Base-by-base conservation (phyloP, 1,284 basidiomycete species). In the Lentinula novae-zelandiae region DNA sequence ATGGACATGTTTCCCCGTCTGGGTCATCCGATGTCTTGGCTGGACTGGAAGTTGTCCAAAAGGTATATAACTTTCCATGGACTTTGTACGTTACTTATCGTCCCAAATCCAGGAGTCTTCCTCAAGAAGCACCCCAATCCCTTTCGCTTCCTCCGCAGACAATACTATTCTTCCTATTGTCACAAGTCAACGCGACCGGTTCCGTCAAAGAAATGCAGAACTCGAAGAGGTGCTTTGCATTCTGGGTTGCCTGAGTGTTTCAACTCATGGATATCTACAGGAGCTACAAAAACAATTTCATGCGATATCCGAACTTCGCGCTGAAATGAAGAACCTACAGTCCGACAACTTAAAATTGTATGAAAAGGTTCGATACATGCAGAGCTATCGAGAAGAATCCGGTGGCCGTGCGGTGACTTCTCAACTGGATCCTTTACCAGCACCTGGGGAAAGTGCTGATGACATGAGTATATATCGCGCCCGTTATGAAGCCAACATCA, bases 331-430 rank as follows among this genome's bases (percentile, higher is more conserved):
- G 73, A 86, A 84, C 52, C 79, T 97, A 38, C 95, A 97, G 73
- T 82, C 87, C 0, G 96, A 97, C 73, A 97, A 97, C 71, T 82
- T 98, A 59, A 97, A 97, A 73, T 77, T 96, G 59, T 97, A 97
- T 73, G 96, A 97, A 75, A 98, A 96, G 77, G 95, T 97, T 44
- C 86, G 95, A 62, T 97, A 97, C 72, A 95, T 96, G 87, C 94
- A 96, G 72, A 93, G 90, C 65, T 97, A 97, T 70, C 83, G 92
- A 13, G 89, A 92, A 69, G 89, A 92, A 56, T 71, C 79, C 13
- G 77, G 83, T 33, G 74, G 70, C 63, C 79, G 76, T 64, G 78
- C 75, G n/a, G 78, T 82, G 17, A 78, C 76, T 12, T 81, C 83
- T 15, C 87, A 90, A 60, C 77, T 90, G 44, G 85, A 91, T 67